Evolutionary conservation across 805 yeast species (phyloP).

Genomic region (Pichia eremophila): DNA sequence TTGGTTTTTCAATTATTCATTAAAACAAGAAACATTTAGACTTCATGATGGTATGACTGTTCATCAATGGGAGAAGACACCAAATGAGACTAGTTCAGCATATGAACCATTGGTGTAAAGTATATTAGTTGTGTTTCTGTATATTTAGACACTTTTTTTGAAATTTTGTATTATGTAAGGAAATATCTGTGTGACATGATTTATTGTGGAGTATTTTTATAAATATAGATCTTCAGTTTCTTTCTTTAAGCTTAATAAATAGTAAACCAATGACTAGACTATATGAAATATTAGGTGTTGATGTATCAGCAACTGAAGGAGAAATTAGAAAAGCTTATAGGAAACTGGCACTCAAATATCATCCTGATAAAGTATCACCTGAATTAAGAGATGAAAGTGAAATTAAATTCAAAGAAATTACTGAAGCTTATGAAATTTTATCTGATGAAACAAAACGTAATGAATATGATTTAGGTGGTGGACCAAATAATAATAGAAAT

Average conservation of each 20-base stretch:
- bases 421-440: slow-evolving; percentile 77
- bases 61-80: neutral
- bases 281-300: slow-evolving; percentile 15
- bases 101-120: slow-evolving; percentile 1
- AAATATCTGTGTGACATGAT: too few species aligned
- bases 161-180: too few species aligned
- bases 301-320: slow-evolving; percentile 34
- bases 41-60: slow-evolving; percentile 4
- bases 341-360: slow-evolving; percentile 70
- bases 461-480: slow-evolving; percentile 40
- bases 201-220: neutral
- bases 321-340: slow-evolving; percentile 84
- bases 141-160: too few species aligned
- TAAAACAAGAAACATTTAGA: neutral
- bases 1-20: slow-evolving; percentile 22
- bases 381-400: slow-evolving; percentile 61
- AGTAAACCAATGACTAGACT: slow-evolving; percentile 2
- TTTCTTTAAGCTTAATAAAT: neutral
- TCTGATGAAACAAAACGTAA: slow-evolving; percentile 56
- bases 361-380: slow-evolving; percentile 68
- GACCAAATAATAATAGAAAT: slow-evolving; percentile 8
- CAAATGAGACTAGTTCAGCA: neutral
- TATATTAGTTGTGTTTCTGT: too few species aligned
- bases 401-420: slow-evolving; percentile 68
- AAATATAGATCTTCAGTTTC: neutral